Percentiles rank a stretch among this genome's conserved stretches.
Evolutionary conservation across 2,329 filamentous ascomycete species (phyloP).

Genomic region (Neofusicoccum sp.): DNA sequence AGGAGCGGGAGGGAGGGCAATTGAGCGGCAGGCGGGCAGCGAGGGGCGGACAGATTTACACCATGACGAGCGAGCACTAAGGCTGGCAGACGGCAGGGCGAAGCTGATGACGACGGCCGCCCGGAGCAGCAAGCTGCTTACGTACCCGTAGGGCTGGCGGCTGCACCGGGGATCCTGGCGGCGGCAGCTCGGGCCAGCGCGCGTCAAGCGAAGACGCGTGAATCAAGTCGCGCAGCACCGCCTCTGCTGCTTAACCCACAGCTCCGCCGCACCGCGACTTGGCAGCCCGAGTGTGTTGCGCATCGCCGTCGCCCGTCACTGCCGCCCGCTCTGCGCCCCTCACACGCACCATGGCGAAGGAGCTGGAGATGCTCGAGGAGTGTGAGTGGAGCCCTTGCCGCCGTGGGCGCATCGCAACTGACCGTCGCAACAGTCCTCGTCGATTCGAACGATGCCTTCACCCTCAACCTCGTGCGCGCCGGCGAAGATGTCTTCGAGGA

Average conservation of each 20-base stretch:
- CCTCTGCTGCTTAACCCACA: slow-evolving; percentile 1
- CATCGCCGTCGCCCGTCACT: neutral
- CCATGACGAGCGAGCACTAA: neutral
- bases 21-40: neutral
- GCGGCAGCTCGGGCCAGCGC: neutral
- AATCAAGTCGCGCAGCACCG: neutral
- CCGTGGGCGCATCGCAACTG: slow-evolving; percentile 13
- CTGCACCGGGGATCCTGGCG: neutral
- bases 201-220: neutral
- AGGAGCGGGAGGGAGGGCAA: neutral
- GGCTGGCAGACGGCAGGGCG: slow-evolving; percentile 2
- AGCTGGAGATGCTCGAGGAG: slow-evolving; percentile 31
- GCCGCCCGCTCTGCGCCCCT: neutral
- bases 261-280: slow-evolving; percentile 9
- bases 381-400: slow-evolving; percentile 29
- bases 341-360: neutral
- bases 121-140: slow-evolving; percentile 1
- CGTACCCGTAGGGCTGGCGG: slow-evolving; percentile 9
- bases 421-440: slow-evolving; percentile 28
- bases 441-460: slow-evolving; percentile 41
- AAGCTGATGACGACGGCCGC: slow-evolving; percentile 15
- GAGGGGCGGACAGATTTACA: neutral
- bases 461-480: slow-evolving; percentile 41
- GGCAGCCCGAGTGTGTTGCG: neutral
- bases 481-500: slow-evolving; percentile 50